Evolutionary conservation across 768 basidiomycete genomes (phyloP), one percentile per base, ranked within the genome.

Genomic region (Phlegmacium glaucopus): DNA sequence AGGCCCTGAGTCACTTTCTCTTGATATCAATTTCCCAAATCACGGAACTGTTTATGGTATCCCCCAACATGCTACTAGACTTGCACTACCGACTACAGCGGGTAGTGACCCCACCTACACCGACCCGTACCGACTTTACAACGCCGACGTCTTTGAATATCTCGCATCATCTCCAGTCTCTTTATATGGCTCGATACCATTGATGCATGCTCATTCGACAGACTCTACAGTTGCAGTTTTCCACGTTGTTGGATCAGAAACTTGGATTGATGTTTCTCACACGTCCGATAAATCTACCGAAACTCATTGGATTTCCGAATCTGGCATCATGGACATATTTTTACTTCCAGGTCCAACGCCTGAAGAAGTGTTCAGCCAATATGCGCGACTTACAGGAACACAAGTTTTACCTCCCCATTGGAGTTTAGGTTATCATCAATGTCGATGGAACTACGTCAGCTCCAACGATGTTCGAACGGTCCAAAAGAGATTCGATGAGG

Each of bases 221-320:
- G 81, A 84, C 8, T 87, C 90, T 0, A 96, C 95, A 6, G 92
- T 97, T 30, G 95, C 84, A 4, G 75, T 98, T 34, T 90, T 98
- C 72, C 82, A 94, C 57, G 84, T 86, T 4, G 74, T 93, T 15
- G 91, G 71, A 0, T 94, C 94, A 1, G 96, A 99, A 60, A 92
- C 93, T 0, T 98, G 91, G 87, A 86, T 99, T 40, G 96, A 98
- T 61, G 79, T 98, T 27, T 82, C 75, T 4, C 90, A 90, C 61
- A 65, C 82, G 4, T 70, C 77, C 2, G 70, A 75, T 9, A 80
- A 74, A 52, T 87, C 88, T 7, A 88, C 90, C 0, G 76, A 86
- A 53, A 94, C 95, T 0, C 96, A 98, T 62, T 99, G 95, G 96
- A 84, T 97, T 52, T 93, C 94, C 6, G 96, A 99, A 66, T 93